These are phyloP conservation scores for Phytophthora pinifolia DNA, from an alignment of 352 stramenopile genomes.

Conservation along the genomic window DNA sequence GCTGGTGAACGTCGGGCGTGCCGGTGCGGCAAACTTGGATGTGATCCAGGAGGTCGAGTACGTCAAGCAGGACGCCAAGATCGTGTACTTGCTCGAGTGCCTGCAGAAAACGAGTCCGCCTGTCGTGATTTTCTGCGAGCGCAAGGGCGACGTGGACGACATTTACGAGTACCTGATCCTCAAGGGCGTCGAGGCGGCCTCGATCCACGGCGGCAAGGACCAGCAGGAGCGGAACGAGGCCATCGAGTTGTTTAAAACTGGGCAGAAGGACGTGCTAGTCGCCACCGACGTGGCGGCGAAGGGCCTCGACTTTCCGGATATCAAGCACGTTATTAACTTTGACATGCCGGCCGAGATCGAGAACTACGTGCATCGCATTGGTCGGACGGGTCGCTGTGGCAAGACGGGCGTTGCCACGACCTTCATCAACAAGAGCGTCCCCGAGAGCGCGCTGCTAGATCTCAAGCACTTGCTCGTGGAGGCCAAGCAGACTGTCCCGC, in stretches of 20 bases:
- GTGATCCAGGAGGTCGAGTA: conserved; percentile 99
- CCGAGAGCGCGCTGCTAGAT: conserved; percentile 96
- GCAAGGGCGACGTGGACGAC: conserved; percentile 97
- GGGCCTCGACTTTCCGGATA: conserved; percentile 98
- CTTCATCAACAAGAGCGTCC: conserved; percentile 98
- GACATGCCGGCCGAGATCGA: conserved; percentile 99
- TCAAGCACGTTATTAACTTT: conserved; percentile 99
- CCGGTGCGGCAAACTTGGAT: conserved; percentile 97
- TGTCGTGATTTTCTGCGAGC: conserved; percentile 98
- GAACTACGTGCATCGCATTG: conserved; percentile 99
- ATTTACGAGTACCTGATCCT: conserved; percentile 99
- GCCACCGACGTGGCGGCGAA: conserved; percentile 99
- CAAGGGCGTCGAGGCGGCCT: conserved; percentile 95
- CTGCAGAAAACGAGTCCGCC: conserved; percentile 98
- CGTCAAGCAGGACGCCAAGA: conserved; percentile 98
- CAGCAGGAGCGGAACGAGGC: conserved; percentile 97
- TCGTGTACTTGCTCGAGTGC: conserved; percentile 98
- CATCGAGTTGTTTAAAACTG: conserved; percentile 94
- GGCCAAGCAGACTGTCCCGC: conserved; percentile 97
- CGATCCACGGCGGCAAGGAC: conserved; percentile 98
- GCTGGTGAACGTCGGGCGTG: conserved; percentile 98
- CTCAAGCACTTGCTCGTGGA: conserved; percentile 98
- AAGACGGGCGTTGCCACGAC: conserved; percentile 98
- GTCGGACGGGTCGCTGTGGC: conserved; percentile 96
- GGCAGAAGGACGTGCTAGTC: conserved; percentile 97